Base-by-base conservation (phyloP, 2,329 filamentous ascomycete genomes). In the Curvularia sp. region DNA sequence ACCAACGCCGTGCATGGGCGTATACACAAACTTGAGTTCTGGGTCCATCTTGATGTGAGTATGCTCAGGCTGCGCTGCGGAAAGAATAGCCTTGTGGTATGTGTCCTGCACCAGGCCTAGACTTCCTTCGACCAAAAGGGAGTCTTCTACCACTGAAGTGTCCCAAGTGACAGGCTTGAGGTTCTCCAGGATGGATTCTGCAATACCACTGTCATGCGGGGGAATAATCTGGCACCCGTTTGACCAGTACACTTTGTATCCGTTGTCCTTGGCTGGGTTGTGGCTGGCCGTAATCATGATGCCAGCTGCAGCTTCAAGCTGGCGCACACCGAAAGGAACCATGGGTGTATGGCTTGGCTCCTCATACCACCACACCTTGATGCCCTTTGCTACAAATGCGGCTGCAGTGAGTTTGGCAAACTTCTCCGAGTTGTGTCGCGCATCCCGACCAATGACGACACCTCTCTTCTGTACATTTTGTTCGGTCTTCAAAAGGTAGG, bases 231-330 rank as follows among this genome's bases (percentile, higher is more conserved):
- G 87, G 66, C 85, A 87, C 2, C 86, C 87, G 67, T 88, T 88
- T 15, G 78, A 79, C 79, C 84, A 87, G 75, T 89, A 89, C 8
- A 89, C 87, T 75, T 89, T 89, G 76, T 89, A 89, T 19, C 87
- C 87, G 68, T 89, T 89, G 69, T 89, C 86, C 64, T 83, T 79
- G 45, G 85, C 83, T 13, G 86, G 86, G 64, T 89, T 89, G 73
- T 88, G 86, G 67, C 85, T 87, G 30, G 87, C 87, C 13, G 87
- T 89, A 36, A 89, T 81, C 86, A 89, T 89, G 28, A 89, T 79
- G 19, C 87, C 87, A 42, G 84, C 86, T 3, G 79, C 82, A 30
- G 86, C 84, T 36, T 78, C 74, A 53, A 85, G 78, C 53, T 82
- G 74, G 6, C 77, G 79, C 30, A 89, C 83, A 3, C 83, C 82